Evolutionary conservation across 2,329 filamentous ascomycete genomes (phyloP), one percentile per base, ranked within the genome.

Genomic region (Diaporthe sp.): DNA sequence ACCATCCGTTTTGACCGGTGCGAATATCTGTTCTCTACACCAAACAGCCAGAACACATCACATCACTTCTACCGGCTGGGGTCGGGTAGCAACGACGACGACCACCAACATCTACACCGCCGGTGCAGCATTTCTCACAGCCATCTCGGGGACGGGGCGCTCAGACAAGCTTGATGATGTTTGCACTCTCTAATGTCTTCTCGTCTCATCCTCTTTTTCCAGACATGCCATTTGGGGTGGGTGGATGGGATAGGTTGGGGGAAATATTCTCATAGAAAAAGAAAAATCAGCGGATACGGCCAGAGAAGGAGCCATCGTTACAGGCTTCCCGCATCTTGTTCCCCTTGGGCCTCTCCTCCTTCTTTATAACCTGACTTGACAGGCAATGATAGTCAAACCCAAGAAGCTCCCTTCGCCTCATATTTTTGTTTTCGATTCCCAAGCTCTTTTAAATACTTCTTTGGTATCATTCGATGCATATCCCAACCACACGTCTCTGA

Each of bases 401-500:
- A 55, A 49, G 44, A 39, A 46, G 46, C 62, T 37, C 71, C 71
- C 60, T 73, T 76, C 74, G 74, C 74, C 74, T 71, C 65, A n/a
- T 34, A 55, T 61, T 74, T 76, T 61, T 55, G 19, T 71, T 74
- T 61, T 53, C n/a, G 55, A 37, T 51, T 37, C 57, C 71, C 71
- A 57, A 75, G 61, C 62, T 71, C 49, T 74, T 74, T 53, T 57
- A 71, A 65, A 73, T 73, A 55, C 71, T 74, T 68, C 37, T 71
- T 61, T 76, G 75, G 75, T 76, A 76, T 76, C 75, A 76, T 72
- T 71, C 68, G 62, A 76, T 74, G 72, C 42, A 72, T 28, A 65
- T 37, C 37, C 57, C 62, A 53, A 25, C 55, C 53, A 15, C 17
- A 55, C 60, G 37, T 57, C 25, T 70, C 58, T 39, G 39, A 25